Percentiles rank a stretch among this genome's conserved stretches.
phyloP scores from a whole-genome alignment of 805 yeast genomes.

The Saccharomycodes ludwigii region DNA sequence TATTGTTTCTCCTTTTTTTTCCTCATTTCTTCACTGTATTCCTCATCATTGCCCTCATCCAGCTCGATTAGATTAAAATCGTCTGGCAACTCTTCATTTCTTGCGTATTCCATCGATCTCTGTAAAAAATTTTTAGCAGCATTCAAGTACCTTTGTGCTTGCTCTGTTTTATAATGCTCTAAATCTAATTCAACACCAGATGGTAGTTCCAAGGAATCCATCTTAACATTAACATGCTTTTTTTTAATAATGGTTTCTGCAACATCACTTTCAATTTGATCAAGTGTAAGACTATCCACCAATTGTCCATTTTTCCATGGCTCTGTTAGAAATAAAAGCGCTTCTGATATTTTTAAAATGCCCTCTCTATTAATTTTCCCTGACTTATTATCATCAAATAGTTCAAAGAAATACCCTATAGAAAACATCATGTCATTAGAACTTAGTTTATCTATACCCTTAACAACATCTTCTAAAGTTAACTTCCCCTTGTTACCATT shows the following conservation, averaged over 20 bases:
- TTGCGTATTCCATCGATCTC: slow-evolving; percentile 83
- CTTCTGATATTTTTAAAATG: slow-evolving; percentile 78
- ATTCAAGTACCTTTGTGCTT: slow-evolving; percentile 67
- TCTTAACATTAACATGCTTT: slow-evolving; percentile 18
- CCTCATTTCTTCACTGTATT: slow-evolving; percentile 12
- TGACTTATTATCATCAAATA: slow-evolving; percentile 50
- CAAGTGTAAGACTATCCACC: slow-evolving; percentile 53
- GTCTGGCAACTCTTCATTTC: slow-evolving; percentile 41
- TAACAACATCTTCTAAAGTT: slow-evolving; percentile 54
- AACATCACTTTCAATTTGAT: slow-evolving; percentile 50
- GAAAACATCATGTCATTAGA: slow-evolving; percentile 68
- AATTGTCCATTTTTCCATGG: slow-evolving; percentile 71
- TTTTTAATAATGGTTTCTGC: slow-evolving; percentile 44
- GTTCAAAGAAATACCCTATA: slow-evolving; percentile 64
- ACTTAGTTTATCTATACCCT: slow-evolving; percentile 58
- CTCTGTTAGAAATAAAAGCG: slow-evolving; percentile 63
- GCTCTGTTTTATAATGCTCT: slow-evolving; percentile 47
- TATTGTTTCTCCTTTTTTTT: slow-evolving; percentile 22
- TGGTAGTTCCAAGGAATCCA: slow-evolving; percentile 38
- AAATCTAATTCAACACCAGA: slow-evolving; percentile 50
- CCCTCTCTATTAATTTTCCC: slow-evolving; percentile 67
- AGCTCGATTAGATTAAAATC: slow-evolving; percentile 29
- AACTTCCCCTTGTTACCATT: slow-evolving; percentile 40
- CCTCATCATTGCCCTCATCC: slow-evolving; percentile 20
- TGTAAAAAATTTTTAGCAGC: slow-evolving; percentile 82